Base-by-base conservation (phyloP, 2,329 filamentous ascomycete genomes). In the Diaporthe sp. region DNA sequence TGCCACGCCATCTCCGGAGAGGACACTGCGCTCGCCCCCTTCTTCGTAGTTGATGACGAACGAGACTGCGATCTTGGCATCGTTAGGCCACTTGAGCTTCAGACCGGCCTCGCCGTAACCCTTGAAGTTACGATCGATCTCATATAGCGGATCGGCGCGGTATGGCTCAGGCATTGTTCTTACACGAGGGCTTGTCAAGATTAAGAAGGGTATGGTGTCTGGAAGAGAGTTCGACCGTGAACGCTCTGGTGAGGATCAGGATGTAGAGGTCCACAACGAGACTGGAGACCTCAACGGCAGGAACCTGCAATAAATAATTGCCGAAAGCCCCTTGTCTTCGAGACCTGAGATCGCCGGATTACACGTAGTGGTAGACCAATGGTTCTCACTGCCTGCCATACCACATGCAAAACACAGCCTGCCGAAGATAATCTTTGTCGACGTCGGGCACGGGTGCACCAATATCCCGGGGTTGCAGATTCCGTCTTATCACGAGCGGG, bases 11-110 rank as follows among this genome's bases (percentile, higher is more conserved):
- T 86, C 85, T 40, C 85, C 85, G 42, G 80, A 78, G 13, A 85
- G 77, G 12, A 86, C 80, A 35, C 78, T 81, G 40, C 82, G 81
- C 76, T 86, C 84, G 64, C 81, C 83, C 3, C 80, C 81, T 78
- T 86, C 84, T 78, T 86, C 85, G 73, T 86, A 86, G 78, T 86
- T 86, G 74, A 86, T 82, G 50, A 86, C 84, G 76, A 87, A 86
- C 0, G 84, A 86, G 0, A 86, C 81, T 22, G 84, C 84, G n/a
- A 86, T 85, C 72, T 84, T 84, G 73, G 84, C 83, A 33, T 81
- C 79, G 73, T 85, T 83, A 15, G 85, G 85, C 85, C 85, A 86
- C 66, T 82, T 80, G 9, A 80, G 77, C 35, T 81, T 77, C 12
- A 85, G 79, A 0, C 83, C 83, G 45, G 82, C 80, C 67, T 85